Conservation (phyloP, 2,329 filamentous ascomycete genomes). For the Trichoderma semiorbis region DNA sequence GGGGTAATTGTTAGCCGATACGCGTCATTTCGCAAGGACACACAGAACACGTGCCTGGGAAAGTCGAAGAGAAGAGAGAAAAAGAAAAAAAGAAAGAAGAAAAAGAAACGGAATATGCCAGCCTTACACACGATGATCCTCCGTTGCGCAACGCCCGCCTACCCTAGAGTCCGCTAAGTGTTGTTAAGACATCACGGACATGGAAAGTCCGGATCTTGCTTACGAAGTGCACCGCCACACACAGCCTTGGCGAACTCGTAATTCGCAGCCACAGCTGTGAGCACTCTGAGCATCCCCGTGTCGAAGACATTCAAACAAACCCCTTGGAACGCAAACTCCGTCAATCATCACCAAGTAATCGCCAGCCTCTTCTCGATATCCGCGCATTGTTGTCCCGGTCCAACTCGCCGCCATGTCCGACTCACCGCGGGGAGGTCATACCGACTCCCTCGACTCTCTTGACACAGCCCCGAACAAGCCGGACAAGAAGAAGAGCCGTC, state of each 20-base stretch:
- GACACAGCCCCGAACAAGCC: constrained; percentile 49
- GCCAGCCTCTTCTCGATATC: background rate
- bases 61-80: background rate
- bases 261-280: constrained; percentile 14
- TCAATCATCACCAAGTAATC: background rate
- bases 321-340: constrained; percentile 13
- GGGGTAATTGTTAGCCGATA: background rate
- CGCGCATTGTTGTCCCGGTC: constrained; percentile 22
- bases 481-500: constrained; percentile 86
- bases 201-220: constrained; percentile 12
- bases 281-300: constrained; percentile 6
- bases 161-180: background rate
- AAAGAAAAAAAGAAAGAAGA: background rate
- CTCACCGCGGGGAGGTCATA: constrained; percentile 42
- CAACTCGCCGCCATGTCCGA: constrained; percentile 44
- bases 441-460: constrained; percentile 54
- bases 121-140: background rate
- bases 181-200: background rate
- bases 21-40: background rate
- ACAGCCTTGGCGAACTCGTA: constrained; percentile 7
- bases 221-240: constrained; percentile 14
- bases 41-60: background rate
- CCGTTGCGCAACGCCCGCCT: background rate
- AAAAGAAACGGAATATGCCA: background rate
- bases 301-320: constrained; percentile 2